Base-by-base conservation (phyloP, 83 land plant genomes). In the Picea abies region DNA sequence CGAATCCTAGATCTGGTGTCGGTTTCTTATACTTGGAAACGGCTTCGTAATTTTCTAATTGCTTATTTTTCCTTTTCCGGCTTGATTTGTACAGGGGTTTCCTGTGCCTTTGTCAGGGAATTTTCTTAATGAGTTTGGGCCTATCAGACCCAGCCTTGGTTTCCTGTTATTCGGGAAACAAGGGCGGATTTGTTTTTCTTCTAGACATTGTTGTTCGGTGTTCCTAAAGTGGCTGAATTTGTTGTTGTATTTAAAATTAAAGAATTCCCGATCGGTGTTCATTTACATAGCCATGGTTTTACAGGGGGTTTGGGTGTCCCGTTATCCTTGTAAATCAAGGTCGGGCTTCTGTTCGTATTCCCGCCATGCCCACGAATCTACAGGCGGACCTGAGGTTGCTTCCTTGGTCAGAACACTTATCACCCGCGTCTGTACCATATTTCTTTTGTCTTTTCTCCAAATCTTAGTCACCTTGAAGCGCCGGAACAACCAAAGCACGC, bases 161-260 rank as follows among this genome's bases (percentile, higher is more conserved):
- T 92, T 92, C 93, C 91, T 92, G 88, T 76, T 23, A 69, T 67
- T 79, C 60, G 88, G 91, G 93, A 88, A 89, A 92, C 93, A 71
- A 83, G 78, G 83, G 41, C 89, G 60, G 44, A 84, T 29, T 29
- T 29, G 0, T 78, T 47, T 81, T 82, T 86, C 63, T 82, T 85
- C 86, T 81, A 84, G 83, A 84, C 86, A 65, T 82, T 86, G 82
- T 79, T 87, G 47, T 90, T 88, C 88, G 19, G 84, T 3, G 85
- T 90, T 62, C 89, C 92, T 44, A 84, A 77, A 52, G 88, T 83
- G 49, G 76, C 85, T 22, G 90, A 89, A 79, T 67, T 72, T 80
- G n/a, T 68, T 88, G 84, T 84, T 82, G 39, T 64, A 17, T 64
- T 70, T 60, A 17, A 81, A 87, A 78, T 82, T 89, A 65, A 79